Conservation (phyloP, 2,329 filamentous ascomycete species). For the Penicillium sp. region DNA sequence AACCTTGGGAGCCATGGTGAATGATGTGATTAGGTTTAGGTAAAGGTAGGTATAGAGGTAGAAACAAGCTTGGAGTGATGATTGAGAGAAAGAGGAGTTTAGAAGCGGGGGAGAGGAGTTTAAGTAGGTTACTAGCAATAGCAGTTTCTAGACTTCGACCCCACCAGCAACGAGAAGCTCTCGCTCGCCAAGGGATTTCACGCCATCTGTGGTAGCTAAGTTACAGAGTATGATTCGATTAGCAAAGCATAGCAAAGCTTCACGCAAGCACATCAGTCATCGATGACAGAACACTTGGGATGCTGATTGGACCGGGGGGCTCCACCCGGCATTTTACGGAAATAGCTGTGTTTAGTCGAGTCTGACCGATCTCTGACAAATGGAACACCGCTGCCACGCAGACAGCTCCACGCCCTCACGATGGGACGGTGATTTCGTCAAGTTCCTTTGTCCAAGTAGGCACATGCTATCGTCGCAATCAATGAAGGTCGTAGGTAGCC, state of each 20-base stretch:
- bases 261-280: conserved; percentile 28
- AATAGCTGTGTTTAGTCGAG: conserved; percentile 23
- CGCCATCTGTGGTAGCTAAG: neutral
- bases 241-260: conserved; percentile 17
- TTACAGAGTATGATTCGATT: conserved; percentile 8
- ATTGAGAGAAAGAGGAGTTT: neutral
- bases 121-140: conserved; percentile 11
- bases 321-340: conserved; percentile 20
- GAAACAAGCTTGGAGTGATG: conserved; percentile 1
- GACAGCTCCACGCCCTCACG: neutral
- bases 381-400: conserved; percentile 6
- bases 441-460: neutral
- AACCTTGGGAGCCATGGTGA: conserved; percentile 83
- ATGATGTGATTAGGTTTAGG: conserved; percentile 12
- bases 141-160: conserved; percentile 7
- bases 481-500: neutral
- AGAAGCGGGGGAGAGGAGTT: conserved; percentile 3
- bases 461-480: neutral
- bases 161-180: neutral
- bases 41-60: neutral
- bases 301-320: conserved; percentile 15
- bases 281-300: conserved; percentile 25
- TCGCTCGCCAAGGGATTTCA: neutral
- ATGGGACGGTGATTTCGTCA: neutral
- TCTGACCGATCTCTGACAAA: conserved; percentile 43